phyloP scores from a whole-genome alignment of 805 yeast species.

The Yamadazyma olivae region DNA sequence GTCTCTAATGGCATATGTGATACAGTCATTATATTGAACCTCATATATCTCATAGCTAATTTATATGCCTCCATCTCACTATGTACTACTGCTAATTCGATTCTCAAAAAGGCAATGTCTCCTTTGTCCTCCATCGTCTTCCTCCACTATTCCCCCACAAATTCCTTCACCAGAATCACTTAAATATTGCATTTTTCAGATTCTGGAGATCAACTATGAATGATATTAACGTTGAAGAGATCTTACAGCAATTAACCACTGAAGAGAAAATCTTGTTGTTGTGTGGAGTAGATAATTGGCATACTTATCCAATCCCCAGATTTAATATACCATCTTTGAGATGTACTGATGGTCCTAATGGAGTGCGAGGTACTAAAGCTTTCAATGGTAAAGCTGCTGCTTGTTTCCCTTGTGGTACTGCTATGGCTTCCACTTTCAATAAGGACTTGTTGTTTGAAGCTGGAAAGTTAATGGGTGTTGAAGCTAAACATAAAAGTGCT shows the following conservation, averaged over 20 bases:
- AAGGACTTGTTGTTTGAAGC: conserved; percentile 31
- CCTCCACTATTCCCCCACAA: too few relatives aligned
- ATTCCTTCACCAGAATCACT: too few relatives aligned
- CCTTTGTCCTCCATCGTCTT: too few relatives aligned
- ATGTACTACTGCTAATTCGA: too few relatives aligned
- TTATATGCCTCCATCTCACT: too few relatives aligned
- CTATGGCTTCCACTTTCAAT: conserved; percentile 29
- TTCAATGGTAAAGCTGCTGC: conserved; percentile 27
- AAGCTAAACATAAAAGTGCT: conserved; percentile 30
- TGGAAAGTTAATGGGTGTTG: conserved; percentile 30
- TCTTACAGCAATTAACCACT: conserved; percentile 20
- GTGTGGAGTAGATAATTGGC: conserved; percentile 48
- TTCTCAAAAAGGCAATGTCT: too few relatives aligned
- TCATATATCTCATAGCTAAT: too few relatives aligned
- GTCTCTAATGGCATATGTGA: too few relatives aligned
- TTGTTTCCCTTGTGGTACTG: conserved; percentile 36
- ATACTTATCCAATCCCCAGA: conserved; percentile 38
- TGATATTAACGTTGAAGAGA: conserved; percentile 18
- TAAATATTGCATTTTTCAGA: too few relatives aligned
- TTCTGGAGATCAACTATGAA: too few relatives aligned
- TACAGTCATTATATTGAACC: too few relatives aligned
- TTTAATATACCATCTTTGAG: conserved; percentile 46
- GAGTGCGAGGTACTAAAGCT: conserved; percentile 29
- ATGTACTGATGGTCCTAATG: conserved; percentile 35
- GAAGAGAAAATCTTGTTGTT: conserved; percentile 23